Evolutionary conservation across 352 stramenopile genomes (phyloP), one percentile per base, ranked within the genome.

Genomic region (Albugo candida): DNA sequence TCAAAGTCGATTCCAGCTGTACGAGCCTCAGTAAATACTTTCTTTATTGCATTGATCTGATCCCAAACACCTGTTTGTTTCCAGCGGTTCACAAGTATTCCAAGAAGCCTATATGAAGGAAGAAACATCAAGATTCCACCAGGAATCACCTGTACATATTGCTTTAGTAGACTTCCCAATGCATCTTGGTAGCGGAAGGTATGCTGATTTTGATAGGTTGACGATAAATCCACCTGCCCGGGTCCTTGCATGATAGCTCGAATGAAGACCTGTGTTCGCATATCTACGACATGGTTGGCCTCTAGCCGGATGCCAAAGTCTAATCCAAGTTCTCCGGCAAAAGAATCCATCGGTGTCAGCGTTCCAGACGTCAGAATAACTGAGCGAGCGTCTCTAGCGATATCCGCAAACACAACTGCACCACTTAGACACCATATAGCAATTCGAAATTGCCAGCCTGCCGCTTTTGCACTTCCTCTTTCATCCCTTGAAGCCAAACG

Each of bases 351-450:
- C 4, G 80, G 80, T 46, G 73, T 86, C 21, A 92, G 52, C 13
- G 80, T 92, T 12, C 80, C 80, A 4, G 75, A 89, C 16, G 80
- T 87, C 16, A 92, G 53, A 48, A 92, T 81, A 14, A 92, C 74
- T 19, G 67, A 83, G 12, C 69, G 70, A 1, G 65, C 66, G 48
- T 82, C 47, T 24, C 50, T 66, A 17, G 72, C 59, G 16, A 92
- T 63, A 47, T 92, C 80, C 2, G 70, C 73, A 53, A 92, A 91
- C 1, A 76, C 80, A 6, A 92, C 77, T 0, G 71, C 77, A 1
- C 77, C 75, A 53, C 87, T 84, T 1, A 92, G 52, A 36, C 80
- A 92, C 80, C 80, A 92, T 16, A 92, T 68, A 45, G 76, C 89
- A 48, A 88, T 59, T 60, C 89, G 89, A 45, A 81, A 36, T 16